phyloP scores from a whole-genome alignment of 495 filamentous ascomycete genomes.

The Xylaria flabelliformis region DNA sequence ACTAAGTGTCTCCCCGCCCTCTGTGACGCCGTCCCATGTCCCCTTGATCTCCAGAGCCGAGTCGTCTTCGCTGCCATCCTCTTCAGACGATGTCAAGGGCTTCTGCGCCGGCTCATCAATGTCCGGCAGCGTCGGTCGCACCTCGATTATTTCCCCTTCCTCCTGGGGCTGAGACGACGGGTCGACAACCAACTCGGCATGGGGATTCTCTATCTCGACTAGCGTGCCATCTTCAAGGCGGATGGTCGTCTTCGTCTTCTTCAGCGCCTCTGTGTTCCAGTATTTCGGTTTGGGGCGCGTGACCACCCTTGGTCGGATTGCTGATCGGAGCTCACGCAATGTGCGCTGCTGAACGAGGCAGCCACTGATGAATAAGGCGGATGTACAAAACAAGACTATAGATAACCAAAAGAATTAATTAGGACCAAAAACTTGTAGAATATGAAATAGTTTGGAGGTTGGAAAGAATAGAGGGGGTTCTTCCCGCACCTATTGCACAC shows the following conservation, averaged over 20 bases:
- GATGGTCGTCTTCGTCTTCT: conserved; percentile 37
- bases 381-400: conserved; percentile 57
- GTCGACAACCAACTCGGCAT: conserved; percentile 7
- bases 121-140: conserved; percentile 39
- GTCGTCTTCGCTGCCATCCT: conserved; percentile 20
- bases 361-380: conserved; percentile 58
- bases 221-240: conserved; percentile 48
- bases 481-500: conserved; percentile 53
- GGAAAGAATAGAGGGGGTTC: conserved; percentile 18
- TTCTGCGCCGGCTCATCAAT: conserved; percentile 29
- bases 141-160: conserved; percentile 33
- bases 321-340: conserved; percentile 53
- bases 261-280: conserved; percentile 38
- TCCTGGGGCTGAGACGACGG: not conserved
- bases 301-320: conserved; percentile 48
- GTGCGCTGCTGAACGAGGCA: conserved; percentile 64
- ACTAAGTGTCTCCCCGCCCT: conserved; percentile 47
- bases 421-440: conserved; percentile 1
- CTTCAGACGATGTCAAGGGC: conserved; percentile 5
- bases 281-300: conserved; percentile 50
- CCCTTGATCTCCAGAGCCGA: conserved; percentile 30
- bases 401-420: not conserved
- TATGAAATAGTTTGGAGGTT: not conserved
- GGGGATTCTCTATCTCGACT: conserved; percentile 37
- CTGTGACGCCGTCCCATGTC: conserved; percentile 29